These are phyloP conservation scores for Tanacetum coccineum DNA, from an alignment of 129 eudicot species.

Conservation along the genomic window DNA sequence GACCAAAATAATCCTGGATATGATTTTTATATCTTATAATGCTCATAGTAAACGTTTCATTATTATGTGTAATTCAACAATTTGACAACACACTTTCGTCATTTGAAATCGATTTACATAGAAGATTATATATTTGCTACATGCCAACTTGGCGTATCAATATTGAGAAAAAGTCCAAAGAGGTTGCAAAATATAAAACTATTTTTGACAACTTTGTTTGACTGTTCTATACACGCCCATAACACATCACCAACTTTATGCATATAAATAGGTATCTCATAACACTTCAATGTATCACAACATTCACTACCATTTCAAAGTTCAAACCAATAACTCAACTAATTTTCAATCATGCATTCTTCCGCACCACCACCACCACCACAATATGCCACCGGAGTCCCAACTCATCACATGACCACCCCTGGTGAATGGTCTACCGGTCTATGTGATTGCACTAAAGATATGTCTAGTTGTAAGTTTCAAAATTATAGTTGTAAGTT, in stretches of 20 bases:
- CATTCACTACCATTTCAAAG: neutral
- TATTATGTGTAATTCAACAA: no score
- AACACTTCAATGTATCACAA: neutral
- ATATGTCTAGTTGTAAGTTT: conserved; percentile 41
- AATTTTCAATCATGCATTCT: conserved; percentile 9
- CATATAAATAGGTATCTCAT: conserved; percentile 6
- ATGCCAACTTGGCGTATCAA: no score
- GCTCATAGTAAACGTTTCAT: no score
- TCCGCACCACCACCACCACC: conserved; percentile 18
- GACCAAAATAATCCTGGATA: no score
- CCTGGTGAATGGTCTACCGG: conserved; percentile 42
- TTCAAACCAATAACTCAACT: neutral
- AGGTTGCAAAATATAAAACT: neutral
- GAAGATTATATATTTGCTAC: no score
- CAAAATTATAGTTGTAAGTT: neutral
- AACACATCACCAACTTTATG: neutral
- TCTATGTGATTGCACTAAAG: conserved; percentile 46
- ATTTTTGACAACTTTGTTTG: conserved; percentile 6
- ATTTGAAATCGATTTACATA: no score
- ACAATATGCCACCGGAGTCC: conserved; percentile 16
- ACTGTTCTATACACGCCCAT: neutral
- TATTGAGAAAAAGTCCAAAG: no score
- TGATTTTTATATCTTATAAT: no score
- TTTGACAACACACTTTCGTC: no score
- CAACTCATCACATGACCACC: conserved; percentile 9